A percentile compares a stretch with the other conserved stretches of the same genome.
Conservation (phyloP, 345 rosid species). For the Salix brachista region DNA sequence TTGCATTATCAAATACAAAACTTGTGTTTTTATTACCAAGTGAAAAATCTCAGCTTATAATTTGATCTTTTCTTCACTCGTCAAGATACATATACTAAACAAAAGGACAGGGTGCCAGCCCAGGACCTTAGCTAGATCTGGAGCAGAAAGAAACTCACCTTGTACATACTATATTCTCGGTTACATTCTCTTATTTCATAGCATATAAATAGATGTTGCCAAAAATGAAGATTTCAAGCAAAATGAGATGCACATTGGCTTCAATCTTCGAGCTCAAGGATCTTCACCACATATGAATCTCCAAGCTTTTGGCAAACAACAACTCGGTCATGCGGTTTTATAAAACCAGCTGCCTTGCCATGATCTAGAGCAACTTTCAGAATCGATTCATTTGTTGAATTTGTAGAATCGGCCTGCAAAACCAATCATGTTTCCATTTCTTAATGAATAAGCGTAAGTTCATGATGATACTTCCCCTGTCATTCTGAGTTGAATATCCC, state of each 20-base stretch:
- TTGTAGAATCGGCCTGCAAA: constrained; percentile 44
- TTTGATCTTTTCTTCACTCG: too few species aligned
- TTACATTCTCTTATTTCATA: neutral
- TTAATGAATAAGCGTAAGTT: neutral
- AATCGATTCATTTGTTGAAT: constrained; percentile 42
- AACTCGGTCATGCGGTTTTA: constrained; percentile 56
- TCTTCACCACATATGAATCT: constrained; percentile 57
- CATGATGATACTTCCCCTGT: neutral
- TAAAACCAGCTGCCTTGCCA: constrained; percentile 50
- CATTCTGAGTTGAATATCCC: neutral
- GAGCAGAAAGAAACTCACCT: neutral
- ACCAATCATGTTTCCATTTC: neutral
- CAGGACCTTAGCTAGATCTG: neutral
- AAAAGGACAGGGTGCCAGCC: neutral
- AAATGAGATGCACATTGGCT: neutral
- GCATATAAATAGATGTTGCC: neutral
- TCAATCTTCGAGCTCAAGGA: constrained; percentile 58
- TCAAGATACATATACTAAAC: too few species aligned
- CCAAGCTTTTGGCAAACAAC: constrained; percentile 64
- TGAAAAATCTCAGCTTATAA: too few species aligned
- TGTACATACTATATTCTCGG: neutral
- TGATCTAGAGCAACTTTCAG: constrained; percentile 62
- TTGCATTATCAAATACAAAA: too few species aligned
- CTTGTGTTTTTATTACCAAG: too few species aligned
- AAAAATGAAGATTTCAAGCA: neutral